Base-by-base conservation (phyloP, 2,329 filamentous ascomycete genomes). In the Pseudocercospora vitis region DNA sequence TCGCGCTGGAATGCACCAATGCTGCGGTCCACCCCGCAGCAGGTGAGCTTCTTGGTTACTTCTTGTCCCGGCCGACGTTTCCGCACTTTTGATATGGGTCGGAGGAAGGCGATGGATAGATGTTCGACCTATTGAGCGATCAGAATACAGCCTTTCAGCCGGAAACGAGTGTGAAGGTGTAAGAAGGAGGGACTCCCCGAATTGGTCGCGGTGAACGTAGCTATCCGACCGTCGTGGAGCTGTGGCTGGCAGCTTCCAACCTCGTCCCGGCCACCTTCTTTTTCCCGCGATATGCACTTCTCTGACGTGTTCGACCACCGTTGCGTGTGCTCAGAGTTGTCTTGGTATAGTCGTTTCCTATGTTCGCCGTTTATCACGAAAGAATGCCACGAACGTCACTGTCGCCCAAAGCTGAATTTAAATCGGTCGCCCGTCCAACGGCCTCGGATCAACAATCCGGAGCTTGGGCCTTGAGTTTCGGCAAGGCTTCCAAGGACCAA, bases 391-490 rank as follows among this genome's bases (percentile, higher is more conserved):
- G 11, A 40, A 40, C 37, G 19, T 14, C 19, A 14, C 37, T n/a
- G 18, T 29, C 26, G 26, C 26, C 26, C 26, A 29, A 29, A 12
- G 19, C 37, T 19, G n/a, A 42, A 12, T 42, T 24, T 18, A 23
- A 18, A 42, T 5, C 24, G 18, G 37, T 42, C 24, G 37, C 21
- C 37, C 37, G 11, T 18, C 37, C 37, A 42, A 42, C 37, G 37
- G 37, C 21, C 21, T 37, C 7, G 33, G n/a, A 35, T 37, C 16
- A 19, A 37, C 28, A 29, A 29, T 29, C 19, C 16, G 19, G 24
- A 40, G 49, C 49, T 37, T 42, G 49, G 49, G 29, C 49, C 40
- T 45, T 26, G 5, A 11, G 49, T n/a, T 52, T 52, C 39, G 33
- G 42, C 28, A 29, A 32, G 35, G 24, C 33, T 50, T 14, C 29